phyloP scores from a whole-genome alignment of 2,329 filamentous ascomycete genomes.

The Ceratocystis cacaofunesta region DNA sequence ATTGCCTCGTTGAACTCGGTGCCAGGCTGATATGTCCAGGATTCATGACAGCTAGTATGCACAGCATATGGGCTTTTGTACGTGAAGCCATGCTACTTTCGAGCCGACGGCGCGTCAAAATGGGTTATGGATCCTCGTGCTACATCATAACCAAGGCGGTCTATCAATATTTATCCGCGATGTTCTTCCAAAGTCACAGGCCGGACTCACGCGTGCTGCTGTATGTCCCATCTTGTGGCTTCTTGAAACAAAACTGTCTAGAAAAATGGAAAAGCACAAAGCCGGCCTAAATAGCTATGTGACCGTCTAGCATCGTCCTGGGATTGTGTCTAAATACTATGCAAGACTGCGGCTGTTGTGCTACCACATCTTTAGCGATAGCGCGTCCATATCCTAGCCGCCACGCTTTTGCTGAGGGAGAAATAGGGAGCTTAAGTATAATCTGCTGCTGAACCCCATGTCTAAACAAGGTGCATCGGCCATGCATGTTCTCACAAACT shows the following conservation, averaged over 20 bases:
- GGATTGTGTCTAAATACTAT: neutral
- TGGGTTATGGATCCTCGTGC: neutral
- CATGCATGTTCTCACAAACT: neutral
- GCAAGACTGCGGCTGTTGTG: neutral
- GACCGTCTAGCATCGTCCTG: neutral
- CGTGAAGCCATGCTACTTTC: neutral
- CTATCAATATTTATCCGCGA: neutral
- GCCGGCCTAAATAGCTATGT: neutral
- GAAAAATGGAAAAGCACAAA: neutral
- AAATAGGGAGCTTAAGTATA: neutral
- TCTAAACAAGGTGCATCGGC: neutral
- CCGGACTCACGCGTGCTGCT: neutral
- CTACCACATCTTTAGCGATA: conserved; percentile 2
- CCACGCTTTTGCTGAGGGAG: neutral
- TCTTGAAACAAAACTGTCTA: neutral
- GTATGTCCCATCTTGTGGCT: neutral
- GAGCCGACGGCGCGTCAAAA: neutral
- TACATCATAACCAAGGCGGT: neutral
- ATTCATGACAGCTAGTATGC: neutral
- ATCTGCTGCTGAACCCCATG: neutral
- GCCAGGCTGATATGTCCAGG: neutral
- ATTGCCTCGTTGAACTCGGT: neutral
- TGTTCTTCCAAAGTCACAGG: neutral
- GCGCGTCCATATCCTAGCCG: neutral
- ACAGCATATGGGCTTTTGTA: neutral